Percentiles rank a stretch among this genome's conserved stretches.
These are phyloP conservation scores for Xerocomus spinulosus DNA, from an alignment of 768 basidiomycete genomes.

Conservation along the genomic window DNA sequence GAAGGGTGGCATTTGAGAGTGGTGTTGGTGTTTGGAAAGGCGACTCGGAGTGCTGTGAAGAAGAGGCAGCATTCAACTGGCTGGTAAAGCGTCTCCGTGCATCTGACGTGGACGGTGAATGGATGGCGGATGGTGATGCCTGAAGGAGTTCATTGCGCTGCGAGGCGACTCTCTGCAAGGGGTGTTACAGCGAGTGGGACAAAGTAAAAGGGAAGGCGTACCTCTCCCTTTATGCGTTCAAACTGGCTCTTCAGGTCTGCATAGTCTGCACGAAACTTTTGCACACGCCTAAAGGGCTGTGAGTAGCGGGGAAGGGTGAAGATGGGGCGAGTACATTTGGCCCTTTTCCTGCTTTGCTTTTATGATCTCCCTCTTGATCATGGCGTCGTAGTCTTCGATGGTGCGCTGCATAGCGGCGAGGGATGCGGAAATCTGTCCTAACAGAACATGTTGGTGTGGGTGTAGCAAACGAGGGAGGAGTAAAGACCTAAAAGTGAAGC, in stretches of 20 bases:
- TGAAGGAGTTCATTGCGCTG: constrained; percentile 65
- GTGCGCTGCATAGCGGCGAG: constrained; percentile 92
- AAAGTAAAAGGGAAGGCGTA: not conserved
- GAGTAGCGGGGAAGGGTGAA: constrained; percentile 2
- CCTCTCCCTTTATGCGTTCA: constrained; percentile 67
- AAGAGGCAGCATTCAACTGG: constrained; percentile 34
- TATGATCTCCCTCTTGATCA: constrained; percentile 95
- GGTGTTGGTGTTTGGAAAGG: constrained; percentile 69
- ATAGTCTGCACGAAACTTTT: constrained; percentile 88
- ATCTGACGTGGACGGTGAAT: constrained; percentile 36
- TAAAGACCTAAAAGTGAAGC: constrained; percentile 78
- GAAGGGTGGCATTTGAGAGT: constrained; percentile 47
- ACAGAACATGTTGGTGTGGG: constrained; percentile 22
- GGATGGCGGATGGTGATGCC: constrained; percentile 35
- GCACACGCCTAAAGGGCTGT: constrained; percentile 64
- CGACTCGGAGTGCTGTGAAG: constrained; percentile 75
- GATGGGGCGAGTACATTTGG: constrained; percentile 56
- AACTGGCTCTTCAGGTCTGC: constrained; percentile 77
- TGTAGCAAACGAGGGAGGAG: not conserved
- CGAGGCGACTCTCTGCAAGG: constrained; percentile 49
- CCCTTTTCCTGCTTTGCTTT: constrained; percentile 97
- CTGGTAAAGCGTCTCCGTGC: constrained; percentile 59
- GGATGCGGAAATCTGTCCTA: constrained; percentile 98
- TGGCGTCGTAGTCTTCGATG: constrained; percentile 94
- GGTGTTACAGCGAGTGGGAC: not conserved